These are phyloP conservation scores for Ulota crispa DNA, from an alignment of 225 moss, liverwort and hornwort species.

Conservation along the genomic window DNA sequence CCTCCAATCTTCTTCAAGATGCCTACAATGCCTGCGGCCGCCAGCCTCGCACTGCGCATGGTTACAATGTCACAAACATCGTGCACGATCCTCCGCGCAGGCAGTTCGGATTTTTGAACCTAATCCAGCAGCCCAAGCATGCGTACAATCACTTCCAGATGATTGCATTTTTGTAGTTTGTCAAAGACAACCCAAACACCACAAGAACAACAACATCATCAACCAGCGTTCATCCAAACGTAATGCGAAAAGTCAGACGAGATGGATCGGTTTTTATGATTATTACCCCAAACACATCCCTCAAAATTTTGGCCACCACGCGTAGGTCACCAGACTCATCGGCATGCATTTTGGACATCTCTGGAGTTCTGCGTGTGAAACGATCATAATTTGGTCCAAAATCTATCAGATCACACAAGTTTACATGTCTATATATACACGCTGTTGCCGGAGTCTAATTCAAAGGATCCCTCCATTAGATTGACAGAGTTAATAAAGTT, in stretches of 20 bases:
- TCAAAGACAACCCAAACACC: not conserved
- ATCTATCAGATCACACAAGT: constrained; percentile 22
- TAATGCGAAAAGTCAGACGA: not conserved
- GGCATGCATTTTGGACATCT: constrained; percentile 84
- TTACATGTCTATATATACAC: not conserved
- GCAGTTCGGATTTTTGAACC: constrained; percentile 68
- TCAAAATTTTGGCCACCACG: constrained; percentile 65
- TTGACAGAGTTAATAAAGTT: not conserved
- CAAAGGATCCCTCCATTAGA: too few relatives aligned
- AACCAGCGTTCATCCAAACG: not conserved
- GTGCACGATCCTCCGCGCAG: constrained; percentile 74
- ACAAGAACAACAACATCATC: not conserved
- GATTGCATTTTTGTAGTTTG: not conserved
- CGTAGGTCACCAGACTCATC: constrained; percentile 71
- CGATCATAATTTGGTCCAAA: constrained; percentile 31
- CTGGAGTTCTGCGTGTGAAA: constrained; percentile 70
- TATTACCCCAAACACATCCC: constrained; percentile 77
- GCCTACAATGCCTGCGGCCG: constrained; percentile 86
- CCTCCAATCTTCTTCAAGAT: constrained; percentile 77
- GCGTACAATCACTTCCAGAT: constrained; percentile 25
- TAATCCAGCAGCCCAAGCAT: constrained; percentile 29
- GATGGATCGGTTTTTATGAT: not conserved
- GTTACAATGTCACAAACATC: constrained; percentile 82
- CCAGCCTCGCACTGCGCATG: constrained; percentile 81
- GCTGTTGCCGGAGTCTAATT: not conserved